Evolutionary conservation across 371 early-diverging fungal species (phyloP).

Genomic region (Phascolomyces articulosus): DNA sequence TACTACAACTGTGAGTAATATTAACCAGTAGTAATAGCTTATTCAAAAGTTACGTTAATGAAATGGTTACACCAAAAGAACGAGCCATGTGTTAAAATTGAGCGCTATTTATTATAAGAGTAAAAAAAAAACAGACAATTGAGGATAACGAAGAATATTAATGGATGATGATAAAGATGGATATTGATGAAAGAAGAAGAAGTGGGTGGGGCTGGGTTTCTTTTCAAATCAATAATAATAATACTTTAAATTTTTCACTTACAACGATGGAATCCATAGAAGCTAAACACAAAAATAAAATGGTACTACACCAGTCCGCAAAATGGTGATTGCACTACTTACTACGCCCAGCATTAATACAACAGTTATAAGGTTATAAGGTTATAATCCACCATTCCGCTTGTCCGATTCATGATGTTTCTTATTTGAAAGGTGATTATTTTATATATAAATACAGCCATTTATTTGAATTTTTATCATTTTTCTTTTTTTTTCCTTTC

Average conservation of each 20-base stretch:
- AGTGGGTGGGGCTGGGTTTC: not conserved
- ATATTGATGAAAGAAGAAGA: too few relatives aligned
- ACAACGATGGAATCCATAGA: slow-evolving; percentile 5
- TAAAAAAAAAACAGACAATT: not conserved
- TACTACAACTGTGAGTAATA: too few relatives aligned
- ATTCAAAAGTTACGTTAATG: not conserved
- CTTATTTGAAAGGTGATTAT: too few relatives aligned
- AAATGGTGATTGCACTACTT: not conserved
- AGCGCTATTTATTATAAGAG: too few relatives aligned
- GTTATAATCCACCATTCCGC: not conserved
- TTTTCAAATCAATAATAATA: too few relatives aligned
- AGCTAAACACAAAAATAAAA: slow-evolving; percentile 1
- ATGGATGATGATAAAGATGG: too few relatives aligned
- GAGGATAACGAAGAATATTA: not conserved
- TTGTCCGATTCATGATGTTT: not conserved
- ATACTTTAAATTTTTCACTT: not conserved
- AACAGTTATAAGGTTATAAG: too few relatives aligned
- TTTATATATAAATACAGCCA: not conserved
- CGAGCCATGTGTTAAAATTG: not conserved
- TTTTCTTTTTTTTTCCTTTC: not conserved
- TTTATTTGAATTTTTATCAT: not conserved
- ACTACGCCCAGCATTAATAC: not conserved
- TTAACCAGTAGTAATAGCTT: not conserved
- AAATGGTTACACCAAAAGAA: not conserved
- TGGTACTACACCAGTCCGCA: slow-evolving; percentile 5